Base-by-base conservation (phyloP, 2,329 filamentous ascomycete species). In the Cordyceps sp. region DNA sequence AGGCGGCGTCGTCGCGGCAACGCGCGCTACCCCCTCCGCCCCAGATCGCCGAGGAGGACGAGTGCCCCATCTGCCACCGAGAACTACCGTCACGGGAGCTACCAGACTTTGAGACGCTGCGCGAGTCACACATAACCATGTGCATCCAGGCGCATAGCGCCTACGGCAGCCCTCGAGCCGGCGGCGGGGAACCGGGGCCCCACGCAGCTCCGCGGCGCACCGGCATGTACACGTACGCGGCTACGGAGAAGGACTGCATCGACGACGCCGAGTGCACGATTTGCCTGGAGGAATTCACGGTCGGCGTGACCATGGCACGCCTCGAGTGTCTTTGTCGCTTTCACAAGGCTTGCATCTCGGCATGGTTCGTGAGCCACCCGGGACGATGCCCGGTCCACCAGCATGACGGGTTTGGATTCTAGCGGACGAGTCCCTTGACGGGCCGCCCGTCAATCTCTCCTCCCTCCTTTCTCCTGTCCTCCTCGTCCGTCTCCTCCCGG, bases 1-100 rank as follows among this genome's bases (percentile, higher is more conserved):
- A 45, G 16, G 38, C 43, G 9, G 52, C 58, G 4, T 56, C 57
- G 2, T 52, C 54, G 4, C 45, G 50, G 14, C 57, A 50, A 25
- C 58, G 54, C 17, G 55, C 52, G 19, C 45, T 54, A 24, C 59
- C 55, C 1, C 59, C 55, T 4, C 61, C 59, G 10, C 62, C 58
- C 2, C 69, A 66, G 34, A 62, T 69, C 44, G 60, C 64, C 6
- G 81, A 86, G 48, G 80, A 85, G 46, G 80, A 86, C 46, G 77
- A 83, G 44, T 88, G 81, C 38, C 80, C 80, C 1, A 68, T 86
- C 28, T 88, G 81, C 43, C 78, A 81, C 45, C 55, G 61, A 24
- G 78, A 84, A 52, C 61, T 85, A 4, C 78, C 80, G 1, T 65
- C 70, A 2, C 58, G 61, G 14, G 50, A 49, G 5, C 56, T 75